Percentiles rank a stretch among this genome's conserved stretches.
Evolutionary conservation across 148 eudicot genomes (phyloP).

Genomic region (Rhododendron ovatum): DNA sequence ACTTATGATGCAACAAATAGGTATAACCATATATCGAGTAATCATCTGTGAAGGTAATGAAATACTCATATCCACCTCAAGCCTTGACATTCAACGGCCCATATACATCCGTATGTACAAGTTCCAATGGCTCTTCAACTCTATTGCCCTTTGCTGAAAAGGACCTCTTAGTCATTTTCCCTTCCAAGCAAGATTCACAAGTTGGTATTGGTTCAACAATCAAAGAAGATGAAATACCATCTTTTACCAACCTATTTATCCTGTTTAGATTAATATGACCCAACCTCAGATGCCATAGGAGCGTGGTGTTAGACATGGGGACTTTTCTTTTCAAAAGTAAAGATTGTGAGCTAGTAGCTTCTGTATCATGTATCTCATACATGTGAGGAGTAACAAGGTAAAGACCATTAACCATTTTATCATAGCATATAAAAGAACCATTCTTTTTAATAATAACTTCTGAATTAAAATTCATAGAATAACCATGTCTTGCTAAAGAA

Average conservation of each 20-base stretch:
- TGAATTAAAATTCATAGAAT: too few species aligned
- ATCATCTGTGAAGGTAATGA: not conserved
- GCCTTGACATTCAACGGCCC: not conserved
- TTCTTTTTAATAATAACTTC: not conserved
- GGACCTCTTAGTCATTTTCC: not conserved
- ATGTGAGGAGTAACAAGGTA: not conserved
- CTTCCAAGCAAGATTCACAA: not conserved
- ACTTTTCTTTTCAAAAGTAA: not conserved
- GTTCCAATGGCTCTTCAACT: not conserved
- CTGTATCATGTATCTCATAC: not conserved
- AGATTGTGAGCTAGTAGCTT: not conserved
- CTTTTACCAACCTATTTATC: not conserved
- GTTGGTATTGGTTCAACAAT: not conserved
- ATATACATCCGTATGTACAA: not conserved
- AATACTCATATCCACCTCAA: not conserved
- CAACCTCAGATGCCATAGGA: not conserved
- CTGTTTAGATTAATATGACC: slow-evolving; percentile 2
- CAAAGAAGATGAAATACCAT: not conserved
- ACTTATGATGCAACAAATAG: not conserved
- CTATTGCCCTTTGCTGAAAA: not conserved
- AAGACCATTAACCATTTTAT: not conserved
- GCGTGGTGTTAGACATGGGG: not conserved
- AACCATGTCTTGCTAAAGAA: not conserved
- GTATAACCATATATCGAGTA: not conserved
- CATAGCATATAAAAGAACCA: not conserved